These are phyloP conservation scores for Saturnispora ahearnii DNA, from an alignment of 805 yeast genomes.

Conservation along the genomic window DNA sequence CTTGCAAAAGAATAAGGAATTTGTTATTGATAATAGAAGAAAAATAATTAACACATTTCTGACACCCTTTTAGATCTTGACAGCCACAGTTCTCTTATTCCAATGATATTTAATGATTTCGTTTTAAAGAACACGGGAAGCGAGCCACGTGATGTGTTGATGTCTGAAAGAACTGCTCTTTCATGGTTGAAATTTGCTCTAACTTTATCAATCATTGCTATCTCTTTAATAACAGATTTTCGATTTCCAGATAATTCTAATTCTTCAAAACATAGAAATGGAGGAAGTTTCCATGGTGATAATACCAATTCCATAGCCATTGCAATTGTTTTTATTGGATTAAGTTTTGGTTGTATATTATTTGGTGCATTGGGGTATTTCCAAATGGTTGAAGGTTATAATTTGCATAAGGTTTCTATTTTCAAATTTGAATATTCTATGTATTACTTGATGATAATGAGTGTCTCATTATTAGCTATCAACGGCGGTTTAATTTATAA, in stretches of 20 bases:
- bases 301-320: not conserved
- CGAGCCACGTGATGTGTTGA: slow-evolving; percentile 46
- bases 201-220: slow-evolving; percentile 36
- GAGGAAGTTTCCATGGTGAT: not conserved
- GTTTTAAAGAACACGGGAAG: slow-evolving; percentile 30
- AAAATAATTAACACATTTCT: not conserved
- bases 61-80: not conserved
- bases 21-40: not conserved
- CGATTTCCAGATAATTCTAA: slow-evolving; percentile 29
- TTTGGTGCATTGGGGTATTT: slow-evolving; percentile 10
- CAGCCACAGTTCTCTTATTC: not conserved
- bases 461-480: slow-evolving; percentile 1
- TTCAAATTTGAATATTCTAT: slow-evolving; percentile 4
- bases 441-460: slow-evolving; percentile 2
- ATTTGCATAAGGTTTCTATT: slow-evolving; percentile 4
- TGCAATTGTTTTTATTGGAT: not conserved
- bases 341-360: slow-evolving; percentile 8
- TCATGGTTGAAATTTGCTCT: slow-evolving; percentile 39
- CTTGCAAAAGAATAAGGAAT: not conserved
- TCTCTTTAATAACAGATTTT: slow-evolving; percentile 38
- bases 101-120: slow-evolving; percentile 12
- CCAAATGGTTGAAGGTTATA: slow-evolving; percentile 5
- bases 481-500: slow-evolving; percentile 1
- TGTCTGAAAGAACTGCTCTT: slow-evolving; percentile 43
- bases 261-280: not conserved